Evolutionary conservation across 768 basidiomycete species (phyloP), one percentile per base, ranked within the genome.

Genomic region (Coprinopsis marcescibilis): DNA sequence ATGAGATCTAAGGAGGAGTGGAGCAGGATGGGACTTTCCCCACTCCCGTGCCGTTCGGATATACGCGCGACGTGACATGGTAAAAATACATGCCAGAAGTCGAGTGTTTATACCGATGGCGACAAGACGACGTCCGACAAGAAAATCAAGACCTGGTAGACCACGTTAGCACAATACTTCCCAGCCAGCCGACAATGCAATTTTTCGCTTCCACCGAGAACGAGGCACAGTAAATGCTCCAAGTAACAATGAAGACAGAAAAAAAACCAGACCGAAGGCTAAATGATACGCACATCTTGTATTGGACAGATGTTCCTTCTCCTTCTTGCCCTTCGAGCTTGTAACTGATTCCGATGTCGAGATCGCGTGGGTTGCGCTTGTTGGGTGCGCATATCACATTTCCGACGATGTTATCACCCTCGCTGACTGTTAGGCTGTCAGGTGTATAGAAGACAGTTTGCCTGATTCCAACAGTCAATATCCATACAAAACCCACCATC

Each of bases 391-490:
- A 95, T 14, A 75, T 63, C 33, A 99, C 64, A 32, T 52, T 65
- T 35, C 96, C 96, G 15, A 64, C 66, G 63, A 99, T 81, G 41
- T 69, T 65, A 61, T 97, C 83, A 45, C 83, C 85, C 54, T 81
- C 69, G 41, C 69, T 73, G 26, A 92, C 68, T 5, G 81, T 83
- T 46, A 89, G 60, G 21, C 89, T 87, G 14, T 77, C 71, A 26
- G 84, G 86, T 29, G 94, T 96, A 68, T 99, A 99, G 73, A 99
- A 98, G 17, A 99, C 96, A 47, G 94, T 97, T 78, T 97, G 90
- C 65, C 88, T 88, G 55, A 13, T 41, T 23, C 29, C 5, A n/a
- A 21, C 36, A 26, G 38, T n/a, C 8, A 23, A n/a, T 43, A 13
- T 17, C 37, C 26, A 49, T 14, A 42, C 14, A 14, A 19, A 17